phyloP scores from a whole-genome alignment of 164 flowering plant species.

The Nelumbo lutea region DNA sequence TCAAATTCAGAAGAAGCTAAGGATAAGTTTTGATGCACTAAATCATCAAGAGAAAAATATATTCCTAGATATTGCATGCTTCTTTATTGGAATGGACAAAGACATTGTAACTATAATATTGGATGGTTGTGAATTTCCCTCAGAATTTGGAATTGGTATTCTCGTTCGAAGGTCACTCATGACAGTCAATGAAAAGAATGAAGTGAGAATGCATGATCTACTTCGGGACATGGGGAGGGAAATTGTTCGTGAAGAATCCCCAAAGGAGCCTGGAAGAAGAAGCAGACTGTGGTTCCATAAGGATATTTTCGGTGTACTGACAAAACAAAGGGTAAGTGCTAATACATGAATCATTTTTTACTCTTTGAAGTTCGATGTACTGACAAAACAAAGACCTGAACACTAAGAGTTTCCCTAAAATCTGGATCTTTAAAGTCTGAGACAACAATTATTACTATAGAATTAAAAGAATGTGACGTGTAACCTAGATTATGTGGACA shows the following conservation, averaged over 20 bases:
- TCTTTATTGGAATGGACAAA: constrained; percentile 4
- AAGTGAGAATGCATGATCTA: not conserved
- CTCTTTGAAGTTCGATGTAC: no score
- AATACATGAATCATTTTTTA: no score
- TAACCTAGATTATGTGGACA: no score
- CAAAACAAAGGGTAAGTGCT: not conserved
- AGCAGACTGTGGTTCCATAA: constrained; percentile 12
- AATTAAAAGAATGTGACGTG: no score
- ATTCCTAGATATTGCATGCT: constrained; percentile 1
- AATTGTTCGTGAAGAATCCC: not conserved
- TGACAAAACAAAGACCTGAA: no score
- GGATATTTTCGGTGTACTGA: constrained; percentile 1
- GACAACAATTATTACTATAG: no score
- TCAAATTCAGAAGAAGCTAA: not conserved
- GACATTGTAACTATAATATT: not conserved
- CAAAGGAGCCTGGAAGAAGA: constrained; percentile 6
- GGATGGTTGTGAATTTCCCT: not conserved
- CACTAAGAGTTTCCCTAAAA: no score
- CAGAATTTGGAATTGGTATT: not conserved
- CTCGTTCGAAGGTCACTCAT: not conserved
- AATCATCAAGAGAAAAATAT: not conserved
- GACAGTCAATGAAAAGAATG: not conserved
- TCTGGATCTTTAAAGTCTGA: no score
- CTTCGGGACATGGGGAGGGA: constrained; percentile 6
- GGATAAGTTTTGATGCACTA: not conserved